Conservation (phyloP, 768 basidiomycete species). For the Nidularia sp. region DNA sequence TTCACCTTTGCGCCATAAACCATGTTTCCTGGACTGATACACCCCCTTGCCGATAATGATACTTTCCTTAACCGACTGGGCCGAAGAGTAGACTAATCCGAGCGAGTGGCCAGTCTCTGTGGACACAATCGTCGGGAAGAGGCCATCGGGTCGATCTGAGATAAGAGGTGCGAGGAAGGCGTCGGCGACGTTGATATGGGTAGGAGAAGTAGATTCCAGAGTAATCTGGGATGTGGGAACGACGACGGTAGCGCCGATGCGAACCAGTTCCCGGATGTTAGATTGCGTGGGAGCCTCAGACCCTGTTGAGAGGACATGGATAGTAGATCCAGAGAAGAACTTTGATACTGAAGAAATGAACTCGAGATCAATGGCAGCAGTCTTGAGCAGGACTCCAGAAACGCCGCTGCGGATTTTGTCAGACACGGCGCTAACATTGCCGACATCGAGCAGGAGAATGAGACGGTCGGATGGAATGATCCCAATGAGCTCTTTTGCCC, state of each 20-base stretch:
- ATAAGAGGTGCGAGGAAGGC: conserved; percentile 79
- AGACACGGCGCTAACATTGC: conserved; percentile 68
- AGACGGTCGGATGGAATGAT: conserved; percentile 68
- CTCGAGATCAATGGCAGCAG: conserved; percentile 66
- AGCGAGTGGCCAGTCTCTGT: conserved; percentile 74
- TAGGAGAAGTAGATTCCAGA: conserved; percentile 42
- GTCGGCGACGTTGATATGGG: conserved; percentile 72
- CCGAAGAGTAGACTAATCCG: conserved; percentile 94
- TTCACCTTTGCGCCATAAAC: conserved; percentile 95
- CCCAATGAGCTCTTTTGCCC: conserved; percentile 65
- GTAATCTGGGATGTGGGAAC: conserved; percentile 72
- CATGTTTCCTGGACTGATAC: conserved; percentile 95
- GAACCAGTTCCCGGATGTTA: conserved; percentile 55
- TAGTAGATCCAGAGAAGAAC: conserved; percentile 62
- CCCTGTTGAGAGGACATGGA: conserved; percentile 56
- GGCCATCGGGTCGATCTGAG: conserved; percentile 87
- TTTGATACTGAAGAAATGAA: conserved; percentile 72
- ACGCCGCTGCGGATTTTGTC: conserved; percentile 70
- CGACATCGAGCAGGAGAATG: conserved; percentile 71
- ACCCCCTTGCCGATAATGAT: conserved; percentile 88
- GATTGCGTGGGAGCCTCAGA: conserved; percentile 51
- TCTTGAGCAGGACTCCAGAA: conserved; percentile 79
- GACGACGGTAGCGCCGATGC: conserved; percentile 61
- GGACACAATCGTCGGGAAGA: conserved; percentile 91
- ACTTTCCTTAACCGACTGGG: conserved; percentile 79